These are phyloP conservation scores for Entrophospora sp. DNA, from an alignment of 192 early-diverging fungal genomes.

Conservation along the genomic window DNA sequence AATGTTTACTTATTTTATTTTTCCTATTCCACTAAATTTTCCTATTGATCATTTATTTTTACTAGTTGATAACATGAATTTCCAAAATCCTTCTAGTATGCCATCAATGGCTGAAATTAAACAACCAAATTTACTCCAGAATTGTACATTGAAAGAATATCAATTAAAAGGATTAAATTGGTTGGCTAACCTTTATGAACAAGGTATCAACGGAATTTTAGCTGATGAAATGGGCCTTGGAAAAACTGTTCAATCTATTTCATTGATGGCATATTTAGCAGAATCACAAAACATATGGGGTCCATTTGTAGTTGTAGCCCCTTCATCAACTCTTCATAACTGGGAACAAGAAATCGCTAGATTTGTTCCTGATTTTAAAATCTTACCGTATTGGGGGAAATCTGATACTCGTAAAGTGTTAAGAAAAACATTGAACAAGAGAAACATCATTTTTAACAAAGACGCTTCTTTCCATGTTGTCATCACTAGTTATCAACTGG, in stretches of 20 bases:
- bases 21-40: no score
- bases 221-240: conserved; percentile 84
- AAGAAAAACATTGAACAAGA: conserved; percentile 72
- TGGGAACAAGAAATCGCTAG: conserved; percentile 84
- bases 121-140: conserved; percentile 79
- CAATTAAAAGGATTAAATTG: conserved; percentile 80
- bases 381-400: conserved; percentile 83
- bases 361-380: conserved; percentile 66
- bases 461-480: conserved; percentile 82
- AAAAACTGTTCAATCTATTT: conserved; percentile 88
- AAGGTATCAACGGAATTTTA: conserved; percentile 85
- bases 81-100: conserved; percentile 74
- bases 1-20: no score
- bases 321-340: conserved; percentile 82
- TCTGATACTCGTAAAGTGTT: conserved; percentile 73
- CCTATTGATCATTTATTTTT: no score
- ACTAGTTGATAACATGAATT: conserved; percentile 76
- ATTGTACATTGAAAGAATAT: conserved; percentile 73
- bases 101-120: conserved; percentile 56
- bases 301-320: conserved; percentile 83
- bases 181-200: conserved; percentile 79
- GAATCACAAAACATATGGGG: conserved; percentile 85
- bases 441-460: conserved; percentile 56
- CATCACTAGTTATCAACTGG: conserved; percentile 85
- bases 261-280: conserved; percentile 79